These are phyloP conservation scores for Cardamine resedifolia DNA, from an alignment of 345 rosid genomes.

Conservation along the genomic window DNA sequence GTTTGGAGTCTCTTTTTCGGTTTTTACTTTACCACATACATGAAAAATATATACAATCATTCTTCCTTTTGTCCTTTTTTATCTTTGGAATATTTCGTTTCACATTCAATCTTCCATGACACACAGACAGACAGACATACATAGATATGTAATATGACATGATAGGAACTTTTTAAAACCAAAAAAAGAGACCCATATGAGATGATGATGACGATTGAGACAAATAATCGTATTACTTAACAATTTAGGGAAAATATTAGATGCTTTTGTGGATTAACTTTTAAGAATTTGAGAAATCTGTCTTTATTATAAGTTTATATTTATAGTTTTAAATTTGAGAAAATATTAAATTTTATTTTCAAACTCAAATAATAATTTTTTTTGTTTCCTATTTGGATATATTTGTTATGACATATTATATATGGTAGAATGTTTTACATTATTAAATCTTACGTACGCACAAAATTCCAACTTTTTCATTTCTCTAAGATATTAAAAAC, in stretches of 20 bases:
- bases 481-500: background rate
- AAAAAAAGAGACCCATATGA: constrained; percentile 34
- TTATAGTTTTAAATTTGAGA: background rate
- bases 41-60: constrained; percentile 38
- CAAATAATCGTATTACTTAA: constrained; percentile 28
- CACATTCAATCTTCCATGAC: constrained; percentile 28
- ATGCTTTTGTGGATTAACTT: constrained; percentile 28
- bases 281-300: constrained; percentile 13
- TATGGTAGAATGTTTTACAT: constrained; percentile 3
- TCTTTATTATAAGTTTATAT: background rate
- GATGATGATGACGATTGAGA: constrained; percentile 38
- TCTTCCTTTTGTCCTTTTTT: constrained; percentile 38
- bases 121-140: constrained; percentile 5
- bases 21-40: constrained; percentile 30
- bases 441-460: constrained; percentile 8
- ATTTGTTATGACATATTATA: background rate
- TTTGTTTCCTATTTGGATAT: background rate
- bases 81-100: constrained; percentile 35
- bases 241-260: background rate
- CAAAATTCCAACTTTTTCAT: constrained; percentile 10
- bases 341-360: background rate
- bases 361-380: background rate
- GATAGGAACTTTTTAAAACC: constrained; percentile 31
- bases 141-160: constrained; percentile 11
- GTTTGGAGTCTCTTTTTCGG: constrained; percentile 12